A percentile compares a stretch with the other conserved stretches of the same genome.
These are phyloP conservation scores for Saksenaea oblongispora DNA, from an alignment of 371 early-diverging fungal genomes.

Conservation along the genomic window DNA sequence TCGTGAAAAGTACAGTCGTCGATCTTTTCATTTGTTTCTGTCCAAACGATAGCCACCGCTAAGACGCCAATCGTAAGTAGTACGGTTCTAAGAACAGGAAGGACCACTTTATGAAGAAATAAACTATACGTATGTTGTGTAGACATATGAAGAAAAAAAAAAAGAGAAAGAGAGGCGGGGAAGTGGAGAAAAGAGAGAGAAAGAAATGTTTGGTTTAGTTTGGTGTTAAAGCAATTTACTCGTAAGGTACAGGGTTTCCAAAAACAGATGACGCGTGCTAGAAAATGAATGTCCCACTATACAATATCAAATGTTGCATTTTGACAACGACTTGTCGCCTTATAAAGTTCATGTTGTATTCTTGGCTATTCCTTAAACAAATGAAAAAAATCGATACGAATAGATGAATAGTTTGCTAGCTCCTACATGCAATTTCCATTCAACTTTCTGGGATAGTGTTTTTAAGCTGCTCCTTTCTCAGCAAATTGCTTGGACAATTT, in stretches of 20 bases:
- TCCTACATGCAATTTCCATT: no score
- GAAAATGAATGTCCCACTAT: no score
- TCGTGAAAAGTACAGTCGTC: slow-evolving; percentile 28
- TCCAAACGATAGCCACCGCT: slow-evolving; percentile 36
- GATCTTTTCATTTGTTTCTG: slow-evolving; percentile 32
- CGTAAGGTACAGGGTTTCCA: no score
- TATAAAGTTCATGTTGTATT: no score
- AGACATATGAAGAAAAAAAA: neutral
- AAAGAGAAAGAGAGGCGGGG: neutral
- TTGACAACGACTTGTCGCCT: no score
- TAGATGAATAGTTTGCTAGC: no score
- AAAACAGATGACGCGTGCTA: no score
- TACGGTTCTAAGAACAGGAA: neutral
- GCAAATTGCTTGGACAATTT: neutral
- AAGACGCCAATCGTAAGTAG: slow-evolving; percentile 15
- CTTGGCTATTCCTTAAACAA: no score
- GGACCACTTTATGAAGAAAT: neutral
- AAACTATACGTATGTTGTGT: neutral
- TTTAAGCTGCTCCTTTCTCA: neutral
- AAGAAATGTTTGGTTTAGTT: neutral
- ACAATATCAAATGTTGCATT: no score
- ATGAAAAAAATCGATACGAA: no score
- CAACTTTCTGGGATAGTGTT: neutral
- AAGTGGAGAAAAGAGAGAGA: neutral
- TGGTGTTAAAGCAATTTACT: neutral